Base-by-base conservation (phyloP, 768 basidiomycete genomes). In the Botryobasidium botryosum region DNA sequence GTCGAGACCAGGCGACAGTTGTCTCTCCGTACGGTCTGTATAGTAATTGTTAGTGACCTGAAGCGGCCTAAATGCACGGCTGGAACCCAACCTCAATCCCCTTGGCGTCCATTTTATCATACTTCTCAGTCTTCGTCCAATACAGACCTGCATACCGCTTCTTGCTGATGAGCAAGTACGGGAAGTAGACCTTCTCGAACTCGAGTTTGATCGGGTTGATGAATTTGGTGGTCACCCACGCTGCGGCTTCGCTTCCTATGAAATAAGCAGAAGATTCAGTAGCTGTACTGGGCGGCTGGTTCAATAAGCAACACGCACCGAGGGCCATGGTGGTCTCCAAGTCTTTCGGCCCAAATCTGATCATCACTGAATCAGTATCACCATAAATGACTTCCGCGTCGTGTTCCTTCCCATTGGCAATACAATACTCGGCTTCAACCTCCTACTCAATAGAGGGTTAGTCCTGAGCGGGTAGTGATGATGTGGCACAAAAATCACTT, bases 41-140 rank as follows among this genome's bases (percentile, higher is more conserved):
- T 40, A 23, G 12, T 13, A 35, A 10, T 3, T 4, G 28, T 37
- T 8, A 43, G 21, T 20, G 2, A 10, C n/a, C 18, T 7, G 23
- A 4, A 17, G 25, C 10, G n/a, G 3, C 5, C 39, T 39, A 12
- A n/a, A 32, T 15, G 7, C 6, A 7, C 24, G 29, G 48, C 44
- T 28, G 17, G 23, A 20, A 8, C 46, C 73, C 2, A 44, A 88
- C 91, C 74, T 99, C 94, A 47, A 99, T 97, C 56, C 94, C 94
- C 64, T 99, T 99, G 2, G 92, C 82, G 54, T 99, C 94, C 94
- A 97, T 97, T 65, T 97, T 97, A 61, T 99, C 94, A 53, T 84
- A 92, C 57, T 88, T 94, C 33, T 96, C 91, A 10, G 79, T 66
- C 51, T 75, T 78, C 1, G 94, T 97, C 94, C 94, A 99, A 58